These are phyloP conservation scores for Plasmodium knowlesi DNA, from an alignment of 169 alveolate species.

Conservation along the genomic window DNA sequence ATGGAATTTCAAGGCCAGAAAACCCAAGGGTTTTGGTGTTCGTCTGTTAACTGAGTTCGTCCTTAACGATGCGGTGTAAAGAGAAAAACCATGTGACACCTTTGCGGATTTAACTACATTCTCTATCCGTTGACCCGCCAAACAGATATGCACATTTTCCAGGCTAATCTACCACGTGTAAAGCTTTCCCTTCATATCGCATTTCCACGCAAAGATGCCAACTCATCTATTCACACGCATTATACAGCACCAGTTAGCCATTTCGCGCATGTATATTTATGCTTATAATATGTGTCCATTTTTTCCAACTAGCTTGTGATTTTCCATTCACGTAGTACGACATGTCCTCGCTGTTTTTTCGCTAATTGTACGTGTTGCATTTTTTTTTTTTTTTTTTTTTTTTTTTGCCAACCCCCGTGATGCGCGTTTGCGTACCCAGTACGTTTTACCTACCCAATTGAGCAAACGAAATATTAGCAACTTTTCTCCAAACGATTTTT, in stretches of 20 bases:
- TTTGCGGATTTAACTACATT: not conserved
- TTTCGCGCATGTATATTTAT: not conserved
- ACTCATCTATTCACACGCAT: not conserved
- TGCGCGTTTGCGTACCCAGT: not conserved
- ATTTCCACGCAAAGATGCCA: not conserved
- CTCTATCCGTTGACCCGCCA: not conserved
- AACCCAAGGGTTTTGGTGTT: constrained; percentile 91
- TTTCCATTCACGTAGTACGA: not conserved
- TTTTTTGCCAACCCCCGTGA: not conserved
- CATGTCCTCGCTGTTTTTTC: not conserved
- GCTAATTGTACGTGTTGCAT: not conserved
- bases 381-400: too few species aligned
- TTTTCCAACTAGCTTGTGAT: not conserved
- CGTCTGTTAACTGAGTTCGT: constrained; percentile 79
- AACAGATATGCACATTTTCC: not conserved
- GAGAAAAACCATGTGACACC: not conserved
- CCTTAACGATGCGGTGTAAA: constrained; percentile 12
- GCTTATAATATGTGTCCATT: not conserved
- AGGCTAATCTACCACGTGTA: not conserved
- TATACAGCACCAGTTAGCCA: not conserved
- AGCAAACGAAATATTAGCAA: not conserved
- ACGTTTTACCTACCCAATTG: not conserved
- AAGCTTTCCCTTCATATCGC: not conserved
- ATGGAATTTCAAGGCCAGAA: constrained; percentile 77
- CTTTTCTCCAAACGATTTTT: not conserved